Conservation (phyloP, 2,329 filamentous ascomycete species). For the Pyrenophora tritici-repentis region DNA sequence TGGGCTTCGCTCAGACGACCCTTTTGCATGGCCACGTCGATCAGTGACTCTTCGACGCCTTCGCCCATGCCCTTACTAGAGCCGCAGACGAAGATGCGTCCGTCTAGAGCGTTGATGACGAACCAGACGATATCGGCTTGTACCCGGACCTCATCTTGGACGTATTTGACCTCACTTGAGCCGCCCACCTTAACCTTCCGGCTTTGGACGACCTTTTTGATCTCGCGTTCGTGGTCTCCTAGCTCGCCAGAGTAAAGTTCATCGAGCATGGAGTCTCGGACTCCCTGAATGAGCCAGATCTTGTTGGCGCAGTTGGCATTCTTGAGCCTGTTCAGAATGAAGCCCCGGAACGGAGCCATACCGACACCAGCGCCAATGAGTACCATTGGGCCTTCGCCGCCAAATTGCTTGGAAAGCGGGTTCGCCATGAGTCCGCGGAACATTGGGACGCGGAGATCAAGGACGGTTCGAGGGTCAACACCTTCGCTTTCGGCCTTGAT, state of each 20-base stretch:
- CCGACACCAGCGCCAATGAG: slow-evolving; percentile 95
- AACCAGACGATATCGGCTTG: slow-evolving; percentile 99
- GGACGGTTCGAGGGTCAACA: slow-evolving; percentile 51
- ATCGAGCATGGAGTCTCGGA: slow-evolving; percentile 91
- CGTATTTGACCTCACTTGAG: slow-evolving; percentile 77
- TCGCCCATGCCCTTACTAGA: slow-evolving; percentile 97
- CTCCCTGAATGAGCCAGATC: slow-evolving; percentile 93
- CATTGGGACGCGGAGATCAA: slow-evolving; percentile 84
- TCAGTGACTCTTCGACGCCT: slow-evolving; percentile 83
- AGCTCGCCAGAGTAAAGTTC: slow-evolving; percentile 97
- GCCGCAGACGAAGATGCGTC: slow-evolving; percentile 93
- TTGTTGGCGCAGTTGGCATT: slow-evolving; percentile 97
- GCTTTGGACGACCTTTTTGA: slow-evolving; percentile 59
- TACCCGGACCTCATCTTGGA: slow-evolving; percentile 89
- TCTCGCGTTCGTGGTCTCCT: slow-evolving; percentile 64
- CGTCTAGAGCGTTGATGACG: slow-evolving; percentile 94
- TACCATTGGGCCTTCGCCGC: slow-evolving; percentile 94
- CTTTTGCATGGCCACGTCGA: slow-evolving; percentile 92
- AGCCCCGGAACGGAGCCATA: slow-evolving; percentile 95
- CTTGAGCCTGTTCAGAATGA: slow-evolving; percentile 91
- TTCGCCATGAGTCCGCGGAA: slow-evolving; percentile 99
- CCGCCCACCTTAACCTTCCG: slow-evolving; percentile 50
- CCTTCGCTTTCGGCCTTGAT: slow-evolving; percentile 67
- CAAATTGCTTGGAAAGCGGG: slow-evolving; percentile 88
- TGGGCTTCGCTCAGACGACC: slow-evolving; percentile 83